These are phyloP conservation scores for Phytophthora constricta DNA, from an alignment of 352 stramenopile species.

Conservation along the genomic window DNA sequence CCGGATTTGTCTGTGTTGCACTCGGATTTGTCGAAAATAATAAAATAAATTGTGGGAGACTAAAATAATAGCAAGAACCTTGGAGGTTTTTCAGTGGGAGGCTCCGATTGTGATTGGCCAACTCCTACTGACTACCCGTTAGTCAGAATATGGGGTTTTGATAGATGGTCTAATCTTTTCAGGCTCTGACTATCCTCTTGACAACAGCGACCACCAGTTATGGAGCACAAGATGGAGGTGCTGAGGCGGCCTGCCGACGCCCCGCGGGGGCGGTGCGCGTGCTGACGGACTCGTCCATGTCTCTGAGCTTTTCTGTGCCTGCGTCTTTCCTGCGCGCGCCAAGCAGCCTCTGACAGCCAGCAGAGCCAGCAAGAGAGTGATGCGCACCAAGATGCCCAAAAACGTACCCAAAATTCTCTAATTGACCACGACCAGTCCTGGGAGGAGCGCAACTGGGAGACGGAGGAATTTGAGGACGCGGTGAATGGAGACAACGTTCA, in stretches of 20 bases:
- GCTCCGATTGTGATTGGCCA: too few species aligned
- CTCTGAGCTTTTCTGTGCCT: slow-evolving; percentile 53
- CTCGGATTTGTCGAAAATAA: too few species aligned
- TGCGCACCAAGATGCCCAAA: background rate
- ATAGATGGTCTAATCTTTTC: background rate
- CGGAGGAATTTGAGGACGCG: background rate
- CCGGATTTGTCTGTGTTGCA: too few species aligned
- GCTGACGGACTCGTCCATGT: slow-evolving; percentile 51
- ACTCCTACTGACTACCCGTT: too few species aligned
- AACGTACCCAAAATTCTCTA: slow-evolving; percentile 16
- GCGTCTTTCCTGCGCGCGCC: slow-evolving; percentile 22
- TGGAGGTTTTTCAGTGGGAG: too few species aligned
- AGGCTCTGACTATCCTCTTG: background rate
- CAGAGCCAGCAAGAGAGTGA: slow-evolving; percentile 3
- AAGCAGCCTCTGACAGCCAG: background rate
- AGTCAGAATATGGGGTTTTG: too few species aligned
- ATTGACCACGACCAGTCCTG: slow-evolving; percentile 38
- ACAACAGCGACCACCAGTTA: slow-evolving; percentile 7
- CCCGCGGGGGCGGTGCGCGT: slow-evolving; percentile 30
- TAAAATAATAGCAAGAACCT: too few species aligned
- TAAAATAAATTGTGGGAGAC: too few species aligned
- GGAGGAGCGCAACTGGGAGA: slow-evolving; percentile 60
- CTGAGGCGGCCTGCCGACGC: slow-evolving; percentile 39
- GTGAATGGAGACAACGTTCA: background rate
- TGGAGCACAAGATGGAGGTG: slow-evolving; percentile 51